Percentiles rank a stretch among this genome's conserved stretches.
phyloP scores from a whole-genome alignment of 1,139 yeast genomes.

The Pichia norvegensis region DNA sequence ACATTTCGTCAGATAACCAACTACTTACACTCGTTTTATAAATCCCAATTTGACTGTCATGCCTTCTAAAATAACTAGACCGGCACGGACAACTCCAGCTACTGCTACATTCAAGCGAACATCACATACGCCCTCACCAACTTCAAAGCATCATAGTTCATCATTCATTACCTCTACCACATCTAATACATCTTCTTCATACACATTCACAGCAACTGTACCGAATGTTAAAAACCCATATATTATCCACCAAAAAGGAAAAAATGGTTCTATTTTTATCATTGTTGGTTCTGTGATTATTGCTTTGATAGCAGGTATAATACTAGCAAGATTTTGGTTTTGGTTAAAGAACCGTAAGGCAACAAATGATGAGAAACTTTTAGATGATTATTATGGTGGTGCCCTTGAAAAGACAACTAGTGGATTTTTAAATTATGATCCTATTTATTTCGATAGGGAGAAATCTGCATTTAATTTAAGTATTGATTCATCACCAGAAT shows the following conservation, averaged over 20 bases:
- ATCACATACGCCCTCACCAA: background rate
- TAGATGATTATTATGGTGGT: constrained; percentile 14
- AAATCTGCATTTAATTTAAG: background rate
- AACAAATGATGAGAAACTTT: constrained; percentile 30
- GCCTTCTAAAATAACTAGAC: background rate
- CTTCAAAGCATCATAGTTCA: background rate
- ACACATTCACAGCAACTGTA: constrained; percentile 14
- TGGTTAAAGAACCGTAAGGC: constrained; percentile 31
- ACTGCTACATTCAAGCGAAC: background rate
- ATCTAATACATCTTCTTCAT: constrained; percentile 12
- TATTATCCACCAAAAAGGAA: constrained; percentile 25
- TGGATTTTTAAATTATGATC: constrained; percentile 24
- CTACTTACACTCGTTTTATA: background rate
- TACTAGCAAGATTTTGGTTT: constrained; percentile 26
- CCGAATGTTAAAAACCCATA: constrained; percentile 30
- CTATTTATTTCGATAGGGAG: constrained; percentile 23
- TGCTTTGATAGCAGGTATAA: constrained; percentile 24
- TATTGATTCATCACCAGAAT: constrained; percentile 1
- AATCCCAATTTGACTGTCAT: too few relatives aligned
- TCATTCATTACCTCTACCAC: background rate
- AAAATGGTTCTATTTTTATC: constrained; percentile 38
- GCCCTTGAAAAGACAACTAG: background rate
- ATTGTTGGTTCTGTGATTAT: constrained; percentile 35
- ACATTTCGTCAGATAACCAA: background rate
- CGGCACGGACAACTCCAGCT: background rate